Evolutionary conservation across 176 grass and related monocot species (phyloP).

Genomic region (Thinopyrum elongatum): DNA sequence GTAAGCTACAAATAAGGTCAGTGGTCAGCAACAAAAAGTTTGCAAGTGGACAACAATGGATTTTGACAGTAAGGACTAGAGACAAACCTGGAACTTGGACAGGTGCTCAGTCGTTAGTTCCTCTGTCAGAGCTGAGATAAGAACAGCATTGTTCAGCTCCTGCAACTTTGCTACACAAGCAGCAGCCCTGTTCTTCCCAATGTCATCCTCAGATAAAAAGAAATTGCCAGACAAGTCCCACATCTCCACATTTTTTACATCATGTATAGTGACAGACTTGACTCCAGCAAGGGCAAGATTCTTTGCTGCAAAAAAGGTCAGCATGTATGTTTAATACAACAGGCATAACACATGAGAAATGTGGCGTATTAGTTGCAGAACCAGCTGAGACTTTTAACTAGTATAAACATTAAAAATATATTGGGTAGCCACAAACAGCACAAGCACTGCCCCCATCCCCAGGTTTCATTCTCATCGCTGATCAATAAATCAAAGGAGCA

Average conservation of each 20-base stretch:
- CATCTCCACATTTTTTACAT: conserved; percentile 51
- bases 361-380: background rate
- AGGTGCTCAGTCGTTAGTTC: conserved; percentile 48
- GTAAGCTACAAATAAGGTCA: background rate
- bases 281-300: conserved; percentile 80
- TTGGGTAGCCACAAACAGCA: background rate
- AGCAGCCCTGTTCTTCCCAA: conserved; percentile 61
- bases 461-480: background rate
- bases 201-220: conserved; percentile 59
- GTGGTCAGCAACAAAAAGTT: background rate
- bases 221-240: conserved; percentile 82
- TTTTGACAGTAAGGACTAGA: background rate
- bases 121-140: conserved; percentile 55
- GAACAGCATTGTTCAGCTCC: conserved; percentile 70
- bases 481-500: background rate
- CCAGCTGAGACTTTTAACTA: background rate
- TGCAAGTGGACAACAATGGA: background rate
- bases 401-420: background rate
- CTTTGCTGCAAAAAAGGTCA: conserved; percentile 49
- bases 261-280: conserved; percentile 75
- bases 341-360: background rate
- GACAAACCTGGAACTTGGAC: conserved; percentile 61
- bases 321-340: background rate
- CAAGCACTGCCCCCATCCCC: background rate
- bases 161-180: conserved; percentile 64